Evolutionary conservation across 176 grass and related monocot genomes (phyloP), one percentile per base, ranked within the genome.

Genomic region (Ananas comosus): DNA sequence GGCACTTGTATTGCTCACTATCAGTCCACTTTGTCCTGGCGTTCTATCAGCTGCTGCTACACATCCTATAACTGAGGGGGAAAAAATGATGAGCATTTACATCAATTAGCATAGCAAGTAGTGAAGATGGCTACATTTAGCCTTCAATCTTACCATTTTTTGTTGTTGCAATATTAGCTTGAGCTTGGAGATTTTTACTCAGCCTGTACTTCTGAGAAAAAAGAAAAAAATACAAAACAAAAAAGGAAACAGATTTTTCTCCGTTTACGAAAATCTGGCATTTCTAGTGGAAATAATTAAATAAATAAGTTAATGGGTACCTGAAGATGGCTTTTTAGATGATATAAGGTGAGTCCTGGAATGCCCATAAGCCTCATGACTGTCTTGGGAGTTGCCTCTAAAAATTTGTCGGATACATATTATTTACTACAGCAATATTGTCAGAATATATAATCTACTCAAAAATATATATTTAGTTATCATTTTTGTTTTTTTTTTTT

Each of bases 301-400:
- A 14, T 71, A 52, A 22, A 53, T 64, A 66, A 64, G 11, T 21
- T 65, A 33, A 63, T 28, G 67, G 28, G 73, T 83, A 96, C 91
- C 87, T 96, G 91, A 73, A 96, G 91, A 82, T 96, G 91, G 49
- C 91, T 91, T 83, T 96, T 96, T 78, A 96, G 77, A 88, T 96
- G 91, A 77, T 96, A 96, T 50, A 96, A 85, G 65, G 91, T 96
- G 67, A 96, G 83, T 86, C 91, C 91, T 66, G 91, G 91, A 86
- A 96, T 88, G 58, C 91, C 88, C 88, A 96, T 96, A 63, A 96
- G 88, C 85, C 88, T 91, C 91, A 96, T 88, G 82, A 96, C 91
- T 61, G 91, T 86, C 79, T 96, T 96, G 67, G 91, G 91, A 72
- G 91, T 96, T 79, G 91, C 91, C 85, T 96, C 91, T 96, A 85